Percentiles rank a stretch among this genome's conserved stretches.
These are phyloP conservation scores for Yarrowia sp. DNA, from an alignment of 805 yeast genomes.

Conservation along the genomic window DNA sequence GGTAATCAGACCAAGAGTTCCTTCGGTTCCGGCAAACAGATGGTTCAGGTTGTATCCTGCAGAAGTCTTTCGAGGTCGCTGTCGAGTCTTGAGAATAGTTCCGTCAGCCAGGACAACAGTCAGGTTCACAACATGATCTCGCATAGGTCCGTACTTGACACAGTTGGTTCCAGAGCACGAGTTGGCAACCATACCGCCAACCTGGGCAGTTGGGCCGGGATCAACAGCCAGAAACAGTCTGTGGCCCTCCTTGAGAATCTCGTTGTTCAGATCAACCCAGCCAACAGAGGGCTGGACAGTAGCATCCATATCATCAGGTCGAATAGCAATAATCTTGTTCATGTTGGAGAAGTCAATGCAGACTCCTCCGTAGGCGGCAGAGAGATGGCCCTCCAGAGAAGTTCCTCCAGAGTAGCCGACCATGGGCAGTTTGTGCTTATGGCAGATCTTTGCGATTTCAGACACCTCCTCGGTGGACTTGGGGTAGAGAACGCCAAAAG, in stretches of 20 bases:
- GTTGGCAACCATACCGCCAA: constrained; percentile 80
- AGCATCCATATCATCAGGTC: constrained; percentile 71
- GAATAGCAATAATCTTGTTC: constrained; percentile 63
- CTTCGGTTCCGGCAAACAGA: constrained; percentile 78
- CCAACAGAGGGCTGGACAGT: constrained; percentile 80
- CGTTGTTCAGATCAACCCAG: constrained; percentile 73
- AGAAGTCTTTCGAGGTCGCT: constrained; percentile 76
- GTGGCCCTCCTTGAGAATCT: constrained; percentile 52
- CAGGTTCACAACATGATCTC: constrained; percentile 69
- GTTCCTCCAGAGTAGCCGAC: constrained; percentile 84
- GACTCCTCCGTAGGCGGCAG: constrained; percentile 71
- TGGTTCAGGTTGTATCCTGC: constrained; percentile 83
- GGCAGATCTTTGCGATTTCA: constrained; percentile 64
- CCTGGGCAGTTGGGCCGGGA: constrained; percentile 80
- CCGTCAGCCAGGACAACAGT: constrained; percentile 86
- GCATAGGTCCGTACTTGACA: constrained; percentile 79
- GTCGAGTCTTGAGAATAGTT: constrained; percentile 72
- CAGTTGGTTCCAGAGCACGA: constrained; percentile 85
- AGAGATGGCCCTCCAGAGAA: constrained; percentile 81
- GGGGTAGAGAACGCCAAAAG: constrained; percentile 67
- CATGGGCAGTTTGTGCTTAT: constrained; percentile 67
- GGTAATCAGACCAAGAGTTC: constrained; percentile 79
- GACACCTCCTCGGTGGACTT: constrained; percentile 71
- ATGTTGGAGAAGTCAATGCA: constrained; percentile 66
- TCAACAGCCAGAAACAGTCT: constrained; percentile 76